Evolutionary conservation across 441 rosid species (phyloP).

Genomic region (Gossypium aridum): DNA sequence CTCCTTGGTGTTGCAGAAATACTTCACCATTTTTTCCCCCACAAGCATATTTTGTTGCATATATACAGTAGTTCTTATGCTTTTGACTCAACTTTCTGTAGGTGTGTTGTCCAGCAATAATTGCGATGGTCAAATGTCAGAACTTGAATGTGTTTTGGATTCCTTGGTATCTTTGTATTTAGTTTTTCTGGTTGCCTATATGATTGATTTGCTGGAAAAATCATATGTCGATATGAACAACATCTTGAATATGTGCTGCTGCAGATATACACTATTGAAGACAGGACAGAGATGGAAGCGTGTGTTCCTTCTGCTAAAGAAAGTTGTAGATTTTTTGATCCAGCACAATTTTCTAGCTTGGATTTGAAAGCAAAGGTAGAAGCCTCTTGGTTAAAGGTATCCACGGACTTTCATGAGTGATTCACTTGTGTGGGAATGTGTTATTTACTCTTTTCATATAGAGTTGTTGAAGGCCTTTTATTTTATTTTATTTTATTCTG

Average conservation of each 20-base stretch:
- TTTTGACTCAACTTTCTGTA: conserved; percentile 17
- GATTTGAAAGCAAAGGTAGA: conserved; percentile 55
- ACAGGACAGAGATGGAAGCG: conserved; percentile 39
- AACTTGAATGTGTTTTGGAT: conserved; percentile 74
- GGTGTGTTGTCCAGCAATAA: conserved; percentile 41
- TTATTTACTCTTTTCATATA: conserved; percentile 7
- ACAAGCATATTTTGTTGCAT: background rate
- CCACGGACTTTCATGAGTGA: conserved; percentile 5
- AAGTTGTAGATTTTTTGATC: conserved; percentile 55
- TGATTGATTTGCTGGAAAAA: background rate
- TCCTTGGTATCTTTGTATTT: conserved; percentile 45
- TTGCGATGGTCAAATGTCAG: conserved; percentile 64
- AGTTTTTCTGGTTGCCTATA: background rate
- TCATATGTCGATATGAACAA: background rate
- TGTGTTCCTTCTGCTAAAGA: conserved; percentile 54
- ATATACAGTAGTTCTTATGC: background rate
- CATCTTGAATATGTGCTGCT: conserved; percentile 16
- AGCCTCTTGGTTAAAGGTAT: conserved; percentile 65
- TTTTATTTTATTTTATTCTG: conserved; percentile 22
- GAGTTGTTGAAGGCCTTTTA: conserved; percentile 8
- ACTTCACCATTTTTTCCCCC: background rate
- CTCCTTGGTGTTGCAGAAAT: background rate
- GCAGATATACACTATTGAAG: conserved; percentile 66
- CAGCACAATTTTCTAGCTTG: conserved; percentile 23
- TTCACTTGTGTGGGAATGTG: conserved; percentile 1